These are phyloP conservation scores for Syzygium jambos DNA, from an alignment of 345 rosid genomes.

Conservation along the genomic window DNA sequence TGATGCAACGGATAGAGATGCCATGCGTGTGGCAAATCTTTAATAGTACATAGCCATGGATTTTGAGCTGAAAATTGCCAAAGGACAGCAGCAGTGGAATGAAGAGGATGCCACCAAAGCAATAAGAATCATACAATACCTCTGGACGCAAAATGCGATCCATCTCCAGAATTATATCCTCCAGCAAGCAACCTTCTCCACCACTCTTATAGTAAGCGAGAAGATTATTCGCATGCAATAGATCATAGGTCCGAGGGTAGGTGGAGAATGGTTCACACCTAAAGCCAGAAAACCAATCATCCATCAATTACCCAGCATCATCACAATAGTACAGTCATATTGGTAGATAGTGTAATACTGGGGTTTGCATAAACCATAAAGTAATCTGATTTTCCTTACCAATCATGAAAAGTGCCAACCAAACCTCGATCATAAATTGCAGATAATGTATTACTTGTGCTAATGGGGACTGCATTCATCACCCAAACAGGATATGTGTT, in stretches of 20 bases:
- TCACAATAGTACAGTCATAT: background rate
- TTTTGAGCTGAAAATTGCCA: background rate
- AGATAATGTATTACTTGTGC: slow-evolving; percentile 59
- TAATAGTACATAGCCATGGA: background rate
- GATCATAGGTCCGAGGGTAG: slow-evolving; percentile 82
- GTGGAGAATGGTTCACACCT: slow-evolving; percentile 98
- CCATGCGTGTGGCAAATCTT: background rate
- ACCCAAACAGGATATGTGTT: slow-evolving; percentile 71
- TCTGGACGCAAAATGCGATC: slow-evolving; percentile 78
- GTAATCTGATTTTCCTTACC: slow-evolving; percentile 30
- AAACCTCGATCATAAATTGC: slow-evolving; percentile 73
- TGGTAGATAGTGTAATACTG: background rate
- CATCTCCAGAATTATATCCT: slow-evolving; percentile 90
- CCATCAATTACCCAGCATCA: background rate
- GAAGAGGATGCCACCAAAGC: background rate
- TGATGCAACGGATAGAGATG: background rate
- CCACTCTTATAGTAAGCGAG: slow-evolving; percentile 45
- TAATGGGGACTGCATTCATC: slow-evolving; percentile 81
- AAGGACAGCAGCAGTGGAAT: background rate
- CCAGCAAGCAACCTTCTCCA: slow-evolving; percentile 59
- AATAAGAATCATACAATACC: slow-evolving; percentile 26
- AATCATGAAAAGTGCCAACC: slow-evolving; percentile 76
- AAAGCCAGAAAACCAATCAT: slow-evolving; percentile 1
- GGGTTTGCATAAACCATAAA: background rate
- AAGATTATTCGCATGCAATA: slow-evolving; percentile 68